These are phyloP conservation scores for Termitomyces sp. DNA, from an alignment of 768 basidiomycete genomes.

Conservation along the genomic window DNA sequence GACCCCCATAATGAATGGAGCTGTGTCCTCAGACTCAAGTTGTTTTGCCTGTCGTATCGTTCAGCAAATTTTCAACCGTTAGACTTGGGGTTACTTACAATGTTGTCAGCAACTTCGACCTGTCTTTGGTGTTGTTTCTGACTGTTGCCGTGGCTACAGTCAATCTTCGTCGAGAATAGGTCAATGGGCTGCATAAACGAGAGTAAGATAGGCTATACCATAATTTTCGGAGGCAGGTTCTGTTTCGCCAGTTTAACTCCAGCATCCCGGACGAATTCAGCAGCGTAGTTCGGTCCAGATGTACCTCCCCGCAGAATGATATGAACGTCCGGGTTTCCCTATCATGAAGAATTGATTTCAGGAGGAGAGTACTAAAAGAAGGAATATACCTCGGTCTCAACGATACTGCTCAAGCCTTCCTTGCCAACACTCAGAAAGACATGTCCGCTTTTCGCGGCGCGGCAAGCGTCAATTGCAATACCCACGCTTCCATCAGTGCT, in stretches of 20 bases:
- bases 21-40: conserved; percentile 66
- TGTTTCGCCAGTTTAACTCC: conserved; percentile 75
- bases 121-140: conserved; percentile 89
- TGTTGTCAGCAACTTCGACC: conserved; percentile 82
- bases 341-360: not conserved
- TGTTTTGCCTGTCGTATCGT: conserved; percentile 53
- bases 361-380: not conserved
- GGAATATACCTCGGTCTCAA: conserved; percentile 77
- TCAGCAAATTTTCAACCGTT: not conserved
- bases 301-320: conserved; percentile 91
- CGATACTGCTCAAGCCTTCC: conserved; percentile 89
- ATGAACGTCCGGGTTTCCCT: conserved; percentile 92
- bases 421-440: conserved; percentile 97
- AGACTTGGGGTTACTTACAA: conserved; percentile 44
- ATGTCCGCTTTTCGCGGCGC: conserved; percentile 85
- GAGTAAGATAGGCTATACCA: conserved; percentile 46
- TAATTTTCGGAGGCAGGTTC: conserved; percentile 71
- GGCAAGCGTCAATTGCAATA: conserved; percentile 93
- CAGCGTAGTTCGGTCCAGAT: conserved; percentile 83
- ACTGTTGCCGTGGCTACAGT: conserved; percentile 96
- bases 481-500: conserved; percentile 90
- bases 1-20: conserved; percentile 76
- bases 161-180: conserved; percentile 49
- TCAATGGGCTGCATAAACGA: not conserved
- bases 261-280: conserved; percentile 73